Conservation (phyloP, 2,329 filamentous ascomycete genomes). For the Emmonsia crescens region DNA sequence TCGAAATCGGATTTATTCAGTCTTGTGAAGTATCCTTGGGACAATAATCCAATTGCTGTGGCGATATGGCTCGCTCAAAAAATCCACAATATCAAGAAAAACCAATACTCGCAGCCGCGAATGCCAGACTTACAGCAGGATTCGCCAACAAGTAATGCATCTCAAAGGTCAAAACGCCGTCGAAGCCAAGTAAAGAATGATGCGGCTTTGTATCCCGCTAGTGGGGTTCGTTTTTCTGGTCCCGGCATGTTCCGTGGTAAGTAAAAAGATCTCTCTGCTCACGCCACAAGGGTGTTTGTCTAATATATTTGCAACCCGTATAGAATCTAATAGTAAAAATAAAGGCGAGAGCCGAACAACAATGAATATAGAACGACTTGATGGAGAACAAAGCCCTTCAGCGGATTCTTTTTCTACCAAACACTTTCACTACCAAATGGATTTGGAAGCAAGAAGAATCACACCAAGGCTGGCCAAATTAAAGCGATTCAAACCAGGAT, state of each 20-base stretch:
- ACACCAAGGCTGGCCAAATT: slow-evolving; percentile 3
- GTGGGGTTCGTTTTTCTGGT: not conserved
- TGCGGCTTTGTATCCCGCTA: not conserved
- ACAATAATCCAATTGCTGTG: slow-evolving; percentile 4
- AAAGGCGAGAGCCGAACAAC: not conserved
- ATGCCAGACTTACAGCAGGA: not conserved
- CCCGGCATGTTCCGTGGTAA: not conserved
- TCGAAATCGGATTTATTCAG: not conserved
- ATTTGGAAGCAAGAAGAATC: slow-evolving; percentile 2
- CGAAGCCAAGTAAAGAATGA: not conserved
- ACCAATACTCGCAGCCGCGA: not conserved
- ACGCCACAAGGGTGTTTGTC: not conserved
- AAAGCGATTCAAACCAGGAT: slow-evolving; percentile 5
- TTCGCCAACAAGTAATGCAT: not conserved
- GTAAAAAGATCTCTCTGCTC: not conserved
- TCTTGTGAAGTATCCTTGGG: not conserved
- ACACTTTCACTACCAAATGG: slow-evolving; percentile 1
- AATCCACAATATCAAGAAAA: not conserved
- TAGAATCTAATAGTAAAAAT: not conserved
- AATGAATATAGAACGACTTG: not conserved
- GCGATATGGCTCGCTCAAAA: slow-evolving; percentile 5
- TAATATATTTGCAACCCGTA: not conserved
- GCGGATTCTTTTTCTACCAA: not conserved
- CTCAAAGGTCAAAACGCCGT: not conserved
- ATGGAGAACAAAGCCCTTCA: not conserved